A percentile compares a stretch with the other conserved stretches of the same genome.
Evolutionary conservation across 768 basidiomycete species (phyloP).

Genomic region (Phallus indusiatus): DNA sequence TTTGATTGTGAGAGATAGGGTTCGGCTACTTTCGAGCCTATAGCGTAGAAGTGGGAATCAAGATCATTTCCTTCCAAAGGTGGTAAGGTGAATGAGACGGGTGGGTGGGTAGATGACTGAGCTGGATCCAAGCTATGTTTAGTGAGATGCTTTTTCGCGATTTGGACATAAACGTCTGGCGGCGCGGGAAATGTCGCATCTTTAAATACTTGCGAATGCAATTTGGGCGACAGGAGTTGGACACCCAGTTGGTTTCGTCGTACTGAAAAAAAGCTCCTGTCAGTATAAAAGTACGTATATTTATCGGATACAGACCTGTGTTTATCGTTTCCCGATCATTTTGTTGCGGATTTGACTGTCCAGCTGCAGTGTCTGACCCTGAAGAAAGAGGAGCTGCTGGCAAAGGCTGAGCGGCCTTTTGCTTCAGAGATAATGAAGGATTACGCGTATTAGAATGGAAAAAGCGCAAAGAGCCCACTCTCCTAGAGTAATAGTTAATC

Average conservation of each 20-base stretch:
- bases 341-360: not conserved
- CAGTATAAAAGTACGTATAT: not conserved
- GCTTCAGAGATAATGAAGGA: not conserved
- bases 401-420: not conserved
- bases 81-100: conserved; percentile 74
- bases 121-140: conserved; percentile 73
- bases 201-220: conserved; percentile 79
- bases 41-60: conserved; percentile 79
- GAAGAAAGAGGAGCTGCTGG: not conserved
- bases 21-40: conserved; percentile 59
- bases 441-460: conserved; percentile 1
- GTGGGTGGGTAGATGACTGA: conserved; percentile 72
- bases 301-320: not conserved
- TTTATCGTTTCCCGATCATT: not conserved
- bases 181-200: conserved; percentile 57
- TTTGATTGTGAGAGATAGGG: conserved; percentile 72
- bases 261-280: conserved; percentile 25
- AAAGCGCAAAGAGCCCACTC: conserved; percentile 1
- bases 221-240: conserved; percentile 73
- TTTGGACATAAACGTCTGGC: conserved; percentile 50
- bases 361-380: not conserved
- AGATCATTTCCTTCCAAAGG: conserved; percentile 72
- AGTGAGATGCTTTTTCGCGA: conserved; percentile 73
- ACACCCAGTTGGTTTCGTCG: conserved; percentile 88
- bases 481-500: not conserved